phyloP scores from a whole-genome alignment of 1,284 basidiomycete genomes.

The Cutaneotrichosporon cavernicola region DNA sequence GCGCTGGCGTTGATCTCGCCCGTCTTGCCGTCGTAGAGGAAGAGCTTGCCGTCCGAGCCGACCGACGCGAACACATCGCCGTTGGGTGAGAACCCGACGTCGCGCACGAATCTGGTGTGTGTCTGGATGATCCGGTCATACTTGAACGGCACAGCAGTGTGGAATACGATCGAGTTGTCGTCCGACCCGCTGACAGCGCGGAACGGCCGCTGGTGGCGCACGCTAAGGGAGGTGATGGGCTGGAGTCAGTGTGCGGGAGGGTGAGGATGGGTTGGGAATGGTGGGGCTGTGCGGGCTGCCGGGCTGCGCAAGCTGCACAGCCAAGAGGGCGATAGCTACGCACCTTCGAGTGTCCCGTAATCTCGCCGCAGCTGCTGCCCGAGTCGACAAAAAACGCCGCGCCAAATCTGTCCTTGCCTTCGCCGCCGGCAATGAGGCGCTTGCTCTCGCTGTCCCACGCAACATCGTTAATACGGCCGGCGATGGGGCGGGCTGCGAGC shows the following conservation, averaged over 20 bases:
- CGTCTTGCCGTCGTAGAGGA: slow-evolving; percentile 88
- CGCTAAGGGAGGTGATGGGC: slow-evolving; percentile 86
- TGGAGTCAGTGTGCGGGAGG: slow-evolving; percentile 38
- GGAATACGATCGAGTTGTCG: slow-evolving; percentile 76
- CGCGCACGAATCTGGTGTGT: slow-evolving; percentile 92
- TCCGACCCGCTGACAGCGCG: slow-evolving; percentile 84
- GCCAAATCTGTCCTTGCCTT: slow-evolving; percentile 88
- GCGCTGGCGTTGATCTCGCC: slow-evolving; percentile 75
- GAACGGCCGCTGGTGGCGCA: slow-evolving; percentile 86
- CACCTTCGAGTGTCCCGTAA: slow-evolving; percentile 88
- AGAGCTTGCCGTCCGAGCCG: slow-evolving; percentile 83
- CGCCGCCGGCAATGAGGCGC: slow-evolving; percentile 92
- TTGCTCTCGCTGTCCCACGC: slow-evolving; percentile 97
- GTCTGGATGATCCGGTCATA: slow-evolving; percentile 85
- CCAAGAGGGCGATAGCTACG: slow-evolving; percentile 2
- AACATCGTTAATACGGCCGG: slow-evolving; percentile 85
- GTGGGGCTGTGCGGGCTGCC: not conserved
- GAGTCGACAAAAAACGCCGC: slow-evolving; percentile 84
- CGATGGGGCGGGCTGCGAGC: slow-evolving; percentile 76
- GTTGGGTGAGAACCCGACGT: slow-evolving; percentile 77
- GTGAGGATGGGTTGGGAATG: not conserved
- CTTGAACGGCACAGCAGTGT: slow-evolving; percentile 77
- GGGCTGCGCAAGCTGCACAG: not conserved
- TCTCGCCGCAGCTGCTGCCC: slow-evolving; percentile 88
- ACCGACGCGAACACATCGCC: slow-evolving; percentile 85